These are phyloP conservation scores for Mrakia frigida DNA, from an alignment of 768 basidiomycete genomes.

Conservation along the genomic window DNA sequence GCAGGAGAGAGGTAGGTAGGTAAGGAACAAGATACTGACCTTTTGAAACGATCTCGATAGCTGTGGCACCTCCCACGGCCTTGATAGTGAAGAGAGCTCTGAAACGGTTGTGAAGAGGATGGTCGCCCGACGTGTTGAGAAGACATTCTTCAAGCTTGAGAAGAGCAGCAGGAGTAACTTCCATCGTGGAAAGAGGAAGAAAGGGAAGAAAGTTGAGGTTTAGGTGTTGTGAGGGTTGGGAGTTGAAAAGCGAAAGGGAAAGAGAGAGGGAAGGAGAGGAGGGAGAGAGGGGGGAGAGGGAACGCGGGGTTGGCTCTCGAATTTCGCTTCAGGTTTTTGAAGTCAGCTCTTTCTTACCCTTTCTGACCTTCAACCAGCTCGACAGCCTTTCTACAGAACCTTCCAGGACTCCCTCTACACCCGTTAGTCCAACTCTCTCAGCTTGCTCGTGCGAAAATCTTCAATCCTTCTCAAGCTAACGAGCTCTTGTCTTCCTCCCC, in stretches of 20 bases:
- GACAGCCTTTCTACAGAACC: background rate
- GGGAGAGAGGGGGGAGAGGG: background rate
- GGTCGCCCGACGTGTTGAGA: constrained; percentile 66
- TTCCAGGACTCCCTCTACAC: background rate
- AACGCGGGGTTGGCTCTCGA: background rate
- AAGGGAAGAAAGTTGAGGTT: background rate
- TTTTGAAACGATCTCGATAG: constrained; percentile 76
- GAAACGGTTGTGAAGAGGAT: constrained; percentile 79
- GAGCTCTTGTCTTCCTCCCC: background rate
- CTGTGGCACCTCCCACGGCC: constrained; percentile 62
- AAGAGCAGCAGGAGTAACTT: constrained; percentile 53
- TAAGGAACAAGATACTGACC: constrained; percentile 49
- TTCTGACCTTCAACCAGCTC: background rate
- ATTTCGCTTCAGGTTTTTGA: too few relatives aligned
- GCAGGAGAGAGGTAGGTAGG: background rate
- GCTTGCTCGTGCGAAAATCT: background rate
- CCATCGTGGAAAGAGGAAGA: constrained; percentile 31
- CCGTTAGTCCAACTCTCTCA: background rate
- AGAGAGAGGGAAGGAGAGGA: background rate
- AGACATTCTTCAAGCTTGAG: constrained; percentile 64
- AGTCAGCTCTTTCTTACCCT: background rate
- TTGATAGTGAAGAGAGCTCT: constrained; percentile 89
- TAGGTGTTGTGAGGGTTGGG: background rate
- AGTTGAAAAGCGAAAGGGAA: background rate
- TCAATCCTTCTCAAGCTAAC: background rate